These are phyloP conservation scores for Tolypocladium album DNA, from an alignment of 2,329 filamentous ascomycete species.

Conservation along the genomic window DNA sequence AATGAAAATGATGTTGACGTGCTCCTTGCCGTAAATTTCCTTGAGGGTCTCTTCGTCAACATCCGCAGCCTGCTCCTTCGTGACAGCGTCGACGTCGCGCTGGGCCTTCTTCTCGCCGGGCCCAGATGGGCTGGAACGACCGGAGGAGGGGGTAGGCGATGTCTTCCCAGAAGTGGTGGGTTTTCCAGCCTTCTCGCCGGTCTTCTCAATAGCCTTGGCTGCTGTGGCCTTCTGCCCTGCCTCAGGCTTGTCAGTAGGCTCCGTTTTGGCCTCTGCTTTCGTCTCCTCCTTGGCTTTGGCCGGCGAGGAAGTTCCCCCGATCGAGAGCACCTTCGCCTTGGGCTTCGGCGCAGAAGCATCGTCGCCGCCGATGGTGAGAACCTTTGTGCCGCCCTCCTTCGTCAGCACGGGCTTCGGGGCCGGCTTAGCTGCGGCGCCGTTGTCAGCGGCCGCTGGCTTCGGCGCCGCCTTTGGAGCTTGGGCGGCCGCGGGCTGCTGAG, in stretches of 20 bases:
- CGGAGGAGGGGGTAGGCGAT: slow-evolving; percentile 73
- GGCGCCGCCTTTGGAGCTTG: slow-evolving; percentile 32
- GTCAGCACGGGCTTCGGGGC: slow-evolving; percentile 39
- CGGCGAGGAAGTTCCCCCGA: slow-evolving; percentile 22
- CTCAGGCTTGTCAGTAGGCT: slow-evolving; percentile 42
- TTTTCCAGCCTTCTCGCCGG: slow-evolving; percentile 51
- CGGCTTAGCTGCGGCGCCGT: slow-evolving; percentile 31
- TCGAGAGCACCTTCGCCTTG: slow-evolving; percentile 36
- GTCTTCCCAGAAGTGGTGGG: slow-evolving; percentile 49
- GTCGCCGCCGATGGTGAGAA: slow-evolving; percentile 56
- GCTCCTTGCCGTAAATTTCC: slow-evolving; percentile 92
- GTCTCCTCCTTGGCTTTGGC: slow-evolving; percentile 30
- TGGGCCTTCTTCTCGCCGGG: slow-evolving; percentile 37
- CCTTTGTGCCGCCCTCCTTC: slow-evolving; percentile 50
- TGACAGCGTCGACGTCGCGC: slow-evolving; percentile 72
- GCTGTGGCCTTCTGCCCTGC: slow-evolving; percentile 78
- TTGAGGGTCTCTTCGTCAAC: slow-evolving; percentile 65
- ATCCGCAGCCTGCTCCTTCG: slow-evolving; percentile 70
- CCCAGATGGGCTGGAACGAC: slow-evolving; percentile 66
- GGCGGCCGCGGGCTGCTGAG: slow-evolving; percentile 29
- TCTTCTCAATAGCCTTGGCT: slow-evolving; percentile 85
- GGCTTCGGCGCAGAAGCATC: slow-evolving; percentile 41
- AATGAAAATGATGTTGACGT: slow-evolving; percentile 93
- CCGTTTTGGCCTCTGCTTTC: slow-evolving; percentile 39
- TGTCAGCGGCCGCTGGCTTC: slow-evolving; percentile 13